These are phyloP conservation scores for Casuarina glauca DNA, from an alignment of 306 rosid species.

Conservation along the genomic window DNA sequence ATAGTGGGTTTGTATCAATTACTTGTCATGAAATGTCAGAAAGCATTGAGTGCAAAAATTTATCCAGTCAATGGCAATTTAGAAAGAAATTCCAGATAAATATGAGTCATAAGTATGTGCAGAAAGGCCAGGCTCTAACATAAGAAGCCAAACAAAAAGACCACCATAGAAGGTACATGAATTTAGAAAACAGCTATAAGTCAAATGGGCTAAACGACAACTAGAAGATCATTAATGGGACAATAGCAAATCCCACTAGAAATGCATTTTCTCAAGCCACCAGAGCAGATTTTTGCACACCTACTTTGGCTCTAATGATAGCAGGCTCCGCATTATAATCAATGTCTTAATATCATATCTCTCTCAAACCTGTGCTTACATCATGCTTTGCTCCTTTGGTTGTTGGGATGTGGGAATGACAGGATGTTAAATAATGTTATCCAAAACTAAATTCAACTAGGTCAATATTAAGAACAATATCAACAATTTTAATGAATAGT, in stretches of 20 bases:
- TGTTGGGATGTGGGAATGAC: conserved; percentile 26
- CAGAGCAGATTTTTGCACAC: conserved; percentile 26
- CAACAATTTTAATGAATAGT: background rate
- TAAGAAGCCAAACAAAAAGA: background rate
- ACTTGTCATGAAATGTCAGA: no score
- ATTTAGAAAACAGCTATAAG: background rate
- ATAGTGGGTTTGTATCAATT: no score
- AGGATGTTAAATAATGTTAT: conserved; percentile 21
- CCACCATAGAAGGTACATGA: background rate
- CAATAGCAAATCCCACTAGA: conserved; percentile 11
- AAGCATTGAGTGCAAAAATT: no score
- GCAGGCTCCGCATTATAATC: conserved; percentile 22
- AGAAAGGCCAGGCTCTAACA: background rate
- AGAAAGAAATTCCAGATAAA: no score
- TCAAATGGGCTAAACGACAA: conserved; percentile 15
- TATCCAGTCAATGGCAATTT: no score
- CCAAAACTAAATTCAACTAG: conserved; percentile 19
- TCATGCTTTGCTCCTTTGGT: conserved; percentile 22
- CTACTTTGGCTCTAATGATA: conserved; percentile 21
- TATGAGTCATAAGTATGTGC: no score
- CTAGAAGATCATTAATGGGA: background rate
- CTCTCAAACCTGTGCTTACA: background rate
- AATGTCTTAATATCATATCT: conserved; percentile 7
- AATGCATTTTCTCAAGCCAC: conserved; percentile 35
- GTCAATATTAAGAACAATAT: conserved; percentile 8